phyloP scores from a whole-genome alignment of 1,284 basidiomycete species.

The Gymnopus androsaceus region DNA sequence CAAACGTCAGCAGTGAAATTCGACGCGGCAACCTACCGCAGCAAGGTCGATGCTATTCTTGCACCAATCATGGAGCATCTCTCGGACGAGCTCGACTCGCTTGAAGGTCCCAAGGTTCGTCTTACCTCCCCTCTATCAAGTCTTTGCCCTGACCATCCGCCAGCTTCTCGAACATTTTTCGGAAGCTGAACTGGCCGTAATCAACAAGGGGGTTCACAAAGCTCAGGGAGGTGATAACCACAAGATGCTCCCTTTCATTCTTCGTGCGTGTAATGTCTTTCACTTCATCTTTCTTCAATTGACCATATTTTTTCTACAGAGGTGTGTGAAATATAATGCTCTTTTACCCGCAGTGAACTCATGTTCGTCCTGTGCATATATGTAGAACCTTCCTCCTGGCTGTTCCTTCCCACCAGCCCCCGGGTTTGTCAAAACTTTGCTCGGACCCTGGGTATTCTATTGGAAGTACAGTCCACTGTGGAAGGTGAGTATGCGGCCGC shows the following conservation, averaged over 20 bases:
- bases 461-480: constrained; percentile 22
- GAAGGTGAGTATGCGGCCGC: constrained; percentile 14
- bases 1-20: constrained; percentile 11
- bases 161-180: constrained; percentile 20
- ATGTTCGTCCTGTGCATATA: no score
- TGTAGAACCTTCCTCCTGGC: constrained; percentile 20
- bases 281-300: neutral
- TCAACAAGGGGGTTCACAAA: constrained; percentile 19
- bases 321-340: neutral
- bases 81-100: constrained; percentile 22
- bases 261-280: constrained; percentile 15
- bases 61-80: constrained; percentile 23
- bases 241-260: constrained; percentile 20
- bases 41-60: constrained; percentile 20
- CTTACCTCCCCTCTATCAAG: neutral
- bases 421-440: constrained; percentile 20
- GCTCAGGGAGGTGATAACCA: constrained; percentile 16
- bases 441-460: constrained; percentile 21
- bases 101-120: constrained; percentile 13
- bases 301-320: neutral
- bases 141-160: neutral
- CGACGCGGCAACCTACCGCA: constrained; percentile 16
- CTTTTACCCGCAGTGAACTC: no score
- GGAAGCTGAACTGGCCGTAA: constrained; percentile 17
- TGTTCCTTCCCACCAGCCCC: constrained; percentile 24